Evolutionary conservation across 2,329 filamentous ascomycete species (phyloP), one percentile per base, ranked within the genome.

Genomic region (Bipolaris sorokiniana): DNA sequence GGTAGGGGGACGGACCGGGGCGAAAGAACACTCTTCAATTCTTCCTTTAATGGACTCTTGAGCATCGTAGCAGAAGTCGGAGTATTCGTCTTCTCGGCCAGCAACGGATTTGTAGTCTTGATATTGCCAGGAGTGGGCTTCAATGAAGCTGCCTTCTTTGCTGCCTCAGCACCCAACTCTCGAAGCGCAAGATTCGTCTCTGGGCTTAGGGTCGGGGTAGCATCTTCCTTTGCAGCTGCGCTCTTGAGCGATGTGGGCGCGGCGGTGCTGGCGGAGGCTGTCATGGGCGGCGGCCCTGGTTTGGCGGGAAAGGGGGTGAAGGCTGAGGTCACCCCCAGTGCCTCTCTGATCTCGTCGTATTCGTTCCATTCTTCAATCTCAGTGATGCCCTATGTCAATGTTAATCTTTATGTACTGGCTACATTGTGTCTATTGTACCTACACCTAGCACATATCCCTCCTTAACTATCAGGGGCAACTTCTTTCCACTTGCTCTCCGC

Each of bases 291-390:
- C 15, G 59, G 53, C 10, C 46, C 49, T 33, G 69, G 64, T 42
- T 70, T 71, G 53, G 75, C 57, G 65, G 73, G 61, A 66, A 69
- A 74, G 18, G 69, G 70, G 58, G 76, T 66, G 41, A 73, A 67
- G 22, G 64, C 60, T 9, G 64, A 51, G 31, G 68, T 68, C n/a
- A 71, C 64, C n/a, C 82, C 82, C 68, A 98, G 87, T 69, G 94
- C 90, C 78, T 94, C 87, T 77, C 92, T 92, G 60, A 99, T 85
- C 79, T 98, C 94, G 78, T 92, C 92, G 78, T 96, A 97, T 77
- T 99, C 95, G 81, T 99, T 99, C 95, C 94, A 98, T 75, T 99
- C 95, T 79, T 99, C 95, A 62, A 98, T 87, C 77, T 98, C 89
- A 63, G 94, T 90, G 48, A 97, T 84, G 75, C 97, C 95, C 93